Evolutionary conservation across 768 basidiomycete genomes (phyloP), one percentile per base, ranked within the genome.

Genomic region (Boletus bicolor): DNA sequence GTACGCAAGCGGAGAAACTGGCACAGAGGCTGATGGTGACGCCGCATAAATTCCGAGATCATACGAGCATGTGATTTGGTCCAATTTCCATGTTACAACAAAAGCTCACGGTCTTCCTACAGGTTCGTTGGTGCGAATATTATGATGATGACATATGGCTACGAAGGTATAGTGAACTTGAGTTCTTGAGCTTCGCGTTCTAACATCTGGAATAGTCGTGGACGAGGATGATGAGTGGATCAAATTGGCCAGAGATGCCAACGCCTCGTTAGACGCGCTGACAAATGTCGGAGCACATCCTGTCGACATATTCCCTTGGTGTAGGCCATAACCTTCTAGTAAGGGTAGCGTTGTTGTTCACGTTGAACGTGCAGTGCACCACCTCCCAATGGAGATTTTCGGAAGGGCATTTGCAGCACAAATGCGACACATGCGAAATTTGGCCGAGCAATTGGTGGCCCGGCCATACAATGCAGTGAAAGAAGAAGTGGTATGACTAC

Each of bases 231-330:
- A 54, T 28, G 32, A 48, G 35, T 54, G 53, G 53, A 34, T 54
- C 19, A 54, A 41, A 35, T 42, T 54, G 17, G 53, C 53, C 24
- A n/a, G 53, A 10, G 53, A 54, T 24, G 24, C 53, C 21, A 54
- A 54, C 17, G 46, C 53, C 4, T 54, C 53, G 21, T 42, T 54
- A 10, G 53, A 48, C 9, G 53, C 46, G n/a, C 21, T 54, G 17
- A 42, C 39, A 4, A 54, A 54, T 11, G 53, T 54, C 32, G 53
- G 53, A 24, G 53, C 53, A 10, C 53, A 54, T 48, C 53, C 53
- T 35, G 53, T 54, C 21, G 53, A 54, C 32, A 47, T 54, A 41
- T 54, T 54, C 32, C 53, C 53, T 48, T 54, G 53, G 46, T 32
- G 53, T 54, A n/a, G 12, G 46, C 30, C 17, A 19, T 32, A 15